Conservation (phyloP, 805 yeast species). For the Metschnikowia noctiluminum region DNA sequence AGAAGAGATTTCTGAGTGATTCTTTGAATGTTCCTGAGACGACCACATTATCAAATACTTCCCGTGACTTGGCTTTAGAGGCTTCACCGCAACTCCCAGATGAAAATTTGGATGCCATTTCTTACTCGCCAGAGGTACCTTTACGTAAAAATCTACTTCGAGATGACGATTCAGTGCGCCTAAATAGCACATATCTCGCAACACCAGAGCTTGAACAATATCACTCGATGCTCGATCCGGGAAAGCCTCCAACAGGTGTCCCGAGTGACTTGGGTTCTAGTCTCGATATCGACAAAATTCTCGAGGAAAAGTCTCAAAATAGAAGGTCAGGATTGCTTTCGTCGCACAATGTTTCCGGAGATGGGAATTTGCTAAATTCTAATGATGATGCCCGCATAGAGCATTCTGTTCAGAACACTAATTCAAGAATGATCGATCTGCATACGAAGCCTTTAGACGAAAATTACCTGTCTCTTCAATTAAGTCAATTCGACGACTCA, state of each 20-base stretch:
- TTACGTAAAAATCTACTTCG: constrained; percentile 12
- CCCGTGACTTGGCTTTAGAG: neutral
- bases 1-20: neutral
- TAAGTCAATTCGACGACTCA: constrained; percentile 1
- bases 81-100: neutral
- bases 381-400: neutral
- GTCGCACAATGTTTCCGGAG: neutral
- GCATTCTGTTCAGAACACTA: neutral
- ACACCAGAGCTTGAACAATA: constrained; percentile 17
- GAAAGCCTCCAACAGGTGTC: constrained; percentile 10
- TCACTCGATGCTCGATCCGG: constrained; percentile 19
- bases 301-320: constrained; percentile 11
- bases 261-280: neutral
- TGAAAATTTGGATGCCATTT: neutral
- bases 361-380: neutral
- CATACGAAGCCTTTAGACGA: neutral
- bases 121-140: constrained; percentile 14
- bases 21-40: neutral
- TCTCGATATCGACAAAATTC: constrained; percentile 19
- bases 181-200: constrained; percentile 13
- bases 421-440: neutral
- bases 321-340: neutral
- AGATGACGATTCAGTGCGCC: neutral
- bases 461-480: constrained; percentile 2
- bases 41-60: neutral